Conservation (phyloP, 768 basidiomycete species). For the Lentinus brumalis region DNA sequence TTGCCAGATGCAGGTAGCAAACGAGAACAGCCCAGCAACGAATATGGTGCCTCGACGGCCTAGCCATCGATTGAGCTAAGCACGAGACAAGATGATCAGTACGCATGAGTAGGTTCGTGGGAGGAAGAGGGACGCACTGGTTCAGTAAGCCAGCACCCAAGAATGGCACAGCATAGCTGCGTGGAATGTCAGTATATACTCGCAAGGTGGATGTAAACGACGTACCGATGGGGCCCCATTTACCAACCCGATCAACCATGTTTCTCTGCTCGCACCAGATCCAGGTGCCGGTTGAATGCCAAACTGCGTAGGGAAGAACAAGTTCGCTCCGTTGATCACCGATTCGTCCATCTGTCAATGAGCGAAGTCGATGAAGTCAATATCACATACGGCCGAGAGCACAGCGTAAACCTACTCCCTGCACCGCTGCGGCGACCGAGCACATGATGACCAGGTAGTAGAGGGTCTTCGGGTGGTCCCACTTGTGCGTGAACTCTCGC, state of each 20-base stretch:
- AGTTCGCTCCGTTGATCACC: constrained; percentile 54
- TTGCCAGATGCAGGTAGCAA: constrained; percentile 52
- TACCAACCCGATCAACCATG: constrained; percentile 73
- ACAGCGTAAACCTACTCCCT: constrained; percentile 42
- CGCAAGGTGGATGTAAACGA: constrained; percentile 16
- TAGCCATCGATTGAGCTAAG: constrained; percentile 26
- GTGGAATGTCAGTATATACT: not conserved
- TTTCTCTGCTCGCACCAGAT: constrained; percentile 36
- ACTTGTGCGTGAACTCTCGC: constrained; percentile 45
- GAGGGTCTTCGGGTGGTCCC: constrained; percentile 46
- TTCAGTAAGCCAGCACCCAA: constrained; percentile 65
- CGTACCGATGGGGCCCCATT: constrained; percentile 60
- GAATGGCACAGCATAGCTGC: constrained; percentile 51
- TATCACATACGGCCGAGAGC: not conserved
- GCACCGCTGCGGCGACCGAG: constrained; percentile 74
- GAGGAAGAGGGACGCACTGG: constrained; percentile 54
- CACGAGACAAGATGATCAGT: not conserved
- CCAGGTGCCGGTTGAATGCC: constrained; percentile 40
- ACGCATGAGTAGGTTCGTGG: no score
- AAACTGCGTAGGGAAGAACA: constrained; percentile 56
- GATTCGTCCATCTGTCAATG: constrained; percentile 38
- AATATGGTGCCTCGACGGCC: constrained; percentile 57
- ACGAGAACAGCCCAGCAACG: constrained; percentile 42
- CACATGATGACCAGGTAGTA: constrained; percentile 55
- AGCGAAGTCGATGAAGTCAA: constrained; percentile 27